A percentile compares a stretch with the other conserved stretches of the same genome.
Evolutionary conservation across 148 eudicot genomes (phyloP).

Genomic region (Silene latifolia): DNA sequence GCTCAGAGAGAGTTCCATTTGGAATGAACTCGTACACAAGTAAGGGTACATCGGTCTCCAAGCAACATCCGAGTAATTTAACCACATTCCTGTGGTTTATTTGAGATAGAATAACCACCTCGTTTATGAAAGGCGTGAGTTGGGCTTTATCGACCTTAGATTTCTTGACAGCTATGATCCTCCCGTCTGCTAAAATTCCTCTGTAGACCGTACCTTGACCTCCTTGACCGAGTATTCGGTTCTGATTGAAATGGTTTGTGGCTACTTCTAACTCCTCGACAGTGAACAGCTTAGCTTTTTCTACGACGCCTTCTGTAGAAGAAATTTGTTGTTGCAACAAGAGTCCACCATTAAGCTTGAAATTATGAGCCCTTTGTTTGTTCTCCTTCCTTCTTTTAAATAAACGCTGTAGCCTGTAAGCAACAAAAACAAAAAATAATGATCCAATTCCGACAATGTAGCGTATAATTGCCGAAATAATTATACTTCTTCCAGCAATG

Average conservation of each 20-base stretch:
- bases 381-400: slow-evolving; percentile 1
- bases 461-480: neutral
- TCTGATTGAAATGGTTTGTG: slow-evolving; percentile 18
- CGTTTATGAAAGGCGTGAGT: slow-evolving; percentile 17
- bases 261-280: slow-evolving; percentile 18
- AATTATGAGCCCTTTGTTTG: slow-evolving; percentile 19
- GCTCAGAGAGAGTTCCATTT: slow-evolving; percentile 21
- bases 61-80: slow-evolving; percentile 26
- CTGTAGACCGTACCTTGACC: slow-evolving; percentile 29
- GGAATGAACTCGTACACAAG: slow-evolving; percentile 20
- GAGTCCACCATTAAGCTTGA: slow-evolving; percentile 25
- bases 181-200: slow-evolving; percentile 26
- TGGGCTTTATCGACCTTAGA: slow-evolving; percentile 22
- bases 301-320: slow-evolving; percentile 15
- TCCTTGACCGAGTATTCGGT: slow-evolving; percentile 24
- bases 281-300: slow-evolving; percentile 18
- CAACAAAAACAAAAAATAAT: neutral
- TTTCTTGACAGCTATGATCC: slow-evolving; percentile 24
- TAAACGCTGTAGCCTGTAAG: neutral
- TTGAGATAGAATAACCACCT: slow-evolving; percentile 26
- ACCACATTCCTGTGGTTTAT: slow-evolving; percentile 28
- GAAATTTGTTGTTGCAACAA: slow-evolving; percentile 17
- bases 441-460: neutral
- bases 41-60: slow-evolving; percentile 22
- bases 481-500: too few relatives aligned